Conservation (phyloP, 129 eudicot species). For the Smallanthus sonchifolius region DNA sequence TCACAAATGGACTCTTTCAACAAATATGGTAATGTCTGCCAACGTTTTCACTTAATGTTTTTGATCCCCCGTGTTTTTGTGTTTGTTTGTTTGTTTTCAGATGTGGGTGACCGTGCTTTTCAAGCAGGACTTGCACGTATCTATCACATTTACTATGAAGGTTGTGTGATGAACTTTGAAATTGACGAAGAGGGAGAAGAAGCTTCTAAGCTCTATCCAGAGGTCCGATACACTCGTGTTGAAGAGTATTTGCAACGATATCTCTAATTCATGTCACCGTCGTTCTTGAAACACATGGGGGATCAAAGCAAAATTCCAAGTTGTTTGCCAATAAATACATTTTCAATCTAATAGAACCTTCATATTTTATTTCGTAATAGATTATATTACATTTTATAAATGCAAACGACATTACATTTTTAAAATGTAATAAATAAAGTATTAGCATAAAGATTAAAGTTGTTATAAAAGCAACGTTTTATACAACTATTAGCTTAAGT, state of each 20-base stretch:
- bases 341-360: too few relatives aligned
- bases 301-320: too few relatives aligned
- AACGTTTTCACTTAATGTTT: not conserved
- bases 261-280: not conserved
- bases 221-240: slow-evolving; percentile 51
- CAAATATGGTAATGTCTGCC: not conserved
- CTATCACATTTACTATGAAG: slow-evolving; percentile 63
- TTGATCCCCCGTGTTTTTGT: too few relatives aligned
- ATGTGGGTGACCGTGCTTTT: slow-evolving; percentile 12
- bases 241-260: slow-evolving; percentile 47
- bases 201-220: slow-evolving; percentile 63
- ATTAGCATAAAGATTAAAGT: too few relatives aligned
- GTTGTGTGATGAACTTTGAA: slow-evolving; percentile 57
- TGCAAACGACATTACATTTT: too few relatives aligned
- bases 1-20: not conserved
- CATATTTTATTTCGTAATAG: too few relatives aligned
- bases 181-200: slow-evolving; percentile 49
- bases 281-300: too few relatives aligned
- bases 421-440: too few relatives aligned
- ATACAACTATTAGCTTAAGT: too few relatives aligned
- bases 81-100: not conserved
- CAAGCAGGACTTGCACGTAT: slow-evolving; percentile 61
- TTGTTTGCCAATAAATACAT: too few relatives aligned
- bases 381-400: too few relatives aligned
- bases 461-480: too few relatives aligned